A percentile compares a stretch with the other conserved stretches of the same genome.
phyloP scores from a whole-genome alignment of 2,329 filamentous ascomycete species.

The Blastomyces gilchristii region DNA sequence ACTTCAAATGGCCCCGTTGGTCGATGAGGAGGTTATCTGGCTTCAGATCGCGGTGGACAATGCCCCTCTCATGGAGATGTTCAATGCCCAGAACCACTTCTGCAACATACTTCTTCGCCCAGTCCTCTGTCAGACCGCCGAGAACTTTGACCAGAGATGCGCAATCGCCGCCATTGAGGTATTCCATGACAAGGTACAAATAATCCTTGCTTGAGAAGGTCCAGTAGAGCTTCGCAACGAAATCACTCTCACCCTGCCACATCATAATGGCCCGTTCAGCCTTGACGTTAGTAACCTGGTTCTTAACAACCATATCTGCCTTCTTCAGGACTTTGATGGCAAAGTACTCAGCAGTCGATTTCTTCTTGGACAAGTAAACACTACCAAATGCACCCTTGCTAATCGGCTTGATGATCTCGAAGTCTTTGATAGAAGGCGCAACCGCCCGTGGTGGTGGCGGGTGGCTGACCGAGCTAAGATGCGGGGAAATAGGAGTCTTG shows the following conservation, averaged over 20 bases:
- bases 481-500: conserved; percentile 68
- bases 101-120: conserved; percentile 94
- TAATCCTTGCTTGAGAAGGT: conserved; percentile 99
- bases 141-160: conserved; percentile 92
- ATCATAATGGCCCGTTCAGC: conserved; percentile 99
- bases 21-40: conserved; percentile 96
- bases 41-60: conserved; percentile 94
- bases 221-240: conserved; percentile 98
- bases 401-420: conserved; percentile 98
- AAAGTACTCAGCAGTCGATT: conserved; percentile 95
- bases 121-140: conserved; percentile 85
- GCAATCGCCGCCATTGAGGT: conserved; percentile 93
- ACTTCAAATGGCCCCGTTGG: conserved; percentile 87
- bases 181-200: conserved; percentile 97
- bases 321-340: conserved; percentile 98
- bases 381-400: conserved; percentile 98
- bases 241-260: conserved; percentile 99
- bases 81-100: conserved; percentile 96
- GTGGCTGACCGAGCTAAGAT: conserved; percentile 64
- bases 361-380: conserved; percentile 97
- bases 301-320: conserved; percentile 99
- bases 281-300: conserved; percentile 98
- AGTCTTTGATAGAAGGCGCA: conserved; percentile 95
- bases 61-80: conserved; percentile 84
- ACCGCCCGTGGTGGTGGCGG: conserved; percentile 79